Evolutionary conservation across 306 rosid genomes (phyloP).

Genomic region (Cicer judaicum): DNA sequence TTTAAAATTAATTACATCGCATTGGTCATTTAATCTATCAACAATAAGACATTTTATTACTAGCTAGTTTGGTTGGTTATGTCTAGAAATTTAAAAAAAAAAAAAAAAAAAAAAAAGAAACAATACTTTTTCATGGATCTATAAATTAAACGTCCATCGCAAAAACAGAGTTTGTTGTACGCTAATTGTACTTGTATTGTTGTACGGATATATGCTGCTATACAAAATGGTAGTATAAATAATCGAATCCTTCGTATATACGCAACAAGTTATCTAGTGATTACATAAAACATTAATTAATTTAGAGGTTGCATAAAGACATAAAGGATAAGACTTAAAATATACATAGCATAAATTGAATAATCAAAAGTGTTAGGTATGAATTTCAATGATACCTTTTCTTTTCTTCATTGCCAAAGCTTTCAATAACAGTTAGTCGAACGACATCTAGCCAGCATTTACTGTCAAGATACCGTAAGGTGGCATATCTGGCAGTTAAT

Average conservation of each 20-base stretch:
- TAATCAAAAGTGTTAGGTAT: conserved; percentile 45
- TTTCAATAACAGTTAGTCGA: conserved; percentile 33
- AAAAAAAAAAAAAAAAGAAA: neutral
- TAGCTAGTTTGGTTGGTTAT: neutral
- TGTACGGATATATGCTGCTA: conserved; percentile 6
- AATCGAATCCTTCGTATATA: conserved; percentile 26
- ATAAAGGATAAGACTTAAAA: conserved; percentile 24
- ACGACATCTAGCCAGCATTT: conserved; percentile 42
- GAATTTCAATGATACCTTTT: conserved; percentile 39
- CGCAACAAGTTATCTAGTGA: conserved; percentile 18
- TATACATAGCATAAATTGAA: conserved; percentile 30
- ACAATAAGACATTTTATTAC: no score
- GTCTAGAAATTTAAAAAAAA: neutral
- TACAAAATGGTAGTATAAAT: neutral
- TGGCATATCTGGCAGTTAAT: conserved; percentile 35
- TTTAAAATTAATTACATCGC: no score
- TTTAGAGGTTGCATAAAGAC: conserved; percentile 27
- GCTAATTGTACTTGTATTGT: neutral
- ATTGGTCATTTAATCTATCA: no score
- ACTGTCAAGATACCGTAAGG: conserved; percentile 7
- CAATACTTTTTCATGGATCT: neutral
- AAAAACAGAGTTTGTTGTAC: conserved; percentile 5
- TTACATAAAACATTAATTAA: conserved; percentile 15
- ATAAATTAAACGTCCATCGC: neutral
- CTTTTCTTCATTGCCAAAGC: conserved; percentile 28